Base-by-base conservation (phyloP, 139 green algal genomes). In the Bryopsis sp. region DNA sequence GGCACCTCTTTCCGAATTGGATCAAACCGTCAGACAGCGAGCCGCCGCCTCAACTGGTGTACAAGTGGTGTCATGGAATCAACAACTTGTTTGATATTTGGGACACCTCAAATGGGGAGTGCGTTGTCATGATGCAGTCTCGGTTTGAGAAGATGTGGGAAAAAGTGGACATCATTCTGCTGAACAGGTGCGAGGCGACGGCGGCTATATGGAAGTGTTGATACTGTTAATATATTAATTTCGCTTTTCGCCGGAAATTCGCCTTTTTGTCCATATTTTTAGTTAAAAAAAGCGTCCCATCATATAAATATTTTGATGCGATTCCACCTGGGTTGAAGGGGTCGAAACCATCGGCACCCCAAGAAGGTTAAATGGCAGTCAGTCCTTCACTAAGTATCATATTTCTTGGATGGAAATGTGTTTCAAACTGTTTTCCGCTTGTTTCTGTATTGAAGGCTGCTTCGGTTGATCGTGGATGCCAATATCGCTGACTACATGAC, bases 401-500 rank as follows among this genome's bases (percentile, higher is more conserved):
- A n/a, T n/a, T n/a, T n/a, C n/a, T n/a, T n/a, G n/a, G n/a, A n/a
- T n/a, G n/a, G n/a, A n/a, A n/a, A n/a, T n/a, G n/a, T n/a, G n/a
- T n/a, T n/a, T n/a, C n/a, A n/a, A 50, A 50, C 50, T 29, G 50
- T 61, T 34, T 5, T 29, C 15, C 8, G 22, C 50, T 8, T 71
- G 36, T 69, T 29, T 4, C 34, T 35, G 31, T 35, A 15, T 72
- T 36, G 7, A 71, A 84, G 83, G 67, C 86, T 99, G 74, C 89
- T 99, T 78, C 90, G 94, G 3, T 83, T 99, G 39, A 93, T 98
- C 63, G 78, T 96, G 75, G 94, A 99, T 74, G 91, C 97, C 76
- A 99, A 98, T 82, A 90, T 99, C 35, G 95, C 94, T 2, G 95
- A 99, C 81, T 99, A 99, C 92, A 97, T 99, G 78, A 97, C 92